Evolutionary conservation across 371 early-diverging fungal species (phyloP).

Genomic region (Umbelopsis sp.): DNA sequence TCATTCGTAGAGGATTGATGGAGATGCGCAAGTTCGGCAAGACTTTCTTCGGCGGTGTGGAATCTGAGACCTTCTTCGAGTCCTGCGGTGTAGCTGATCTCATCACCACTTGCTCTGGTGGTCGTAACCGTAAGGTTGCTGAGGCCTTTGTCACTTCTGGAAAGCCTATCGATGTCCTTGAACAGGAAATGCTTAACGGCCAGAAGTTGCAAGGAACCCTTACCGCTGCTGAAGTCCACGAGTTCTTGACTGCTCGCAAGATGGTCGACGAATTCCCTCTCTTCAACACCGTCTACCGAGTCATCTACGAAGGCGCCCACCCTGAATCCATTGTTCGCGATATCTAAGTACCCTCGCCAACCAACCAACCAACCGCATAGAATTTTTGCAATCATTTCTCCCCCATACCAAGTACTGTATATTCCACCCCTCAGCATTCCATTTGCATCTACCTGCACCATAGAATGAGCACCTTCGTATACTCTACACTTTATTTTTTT

Average conservation of each 20-base stretch:
- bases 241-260: conserved; percentile 70
- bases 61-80: conserved; percentile 92
- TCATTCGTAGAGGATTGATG: conserved; percentile 94
- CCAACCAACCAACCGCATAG: background rate
- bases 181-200: conserved; percentile 88
- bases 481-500: background rate
- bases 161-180: conserved; percentile 85
- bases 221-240: conserved; percentile 89
- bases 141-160: conserved; percentile 85
- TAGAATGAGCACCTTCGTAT: conserved; percentile 12
- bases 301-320: conserved; percentile 77
- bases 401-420: background rate
- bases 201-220: conserved; percentile 98
- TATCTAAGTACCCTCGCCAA: conserved; percentile 35
- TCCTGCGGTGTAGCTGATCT: conserved; percentile 92
- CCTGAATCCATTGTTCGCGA: conserved; percentile 60
- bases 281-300: conserved; percentile 86
- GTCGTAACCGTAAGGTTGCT: conserved; percentile 92
- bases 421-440: background rate
- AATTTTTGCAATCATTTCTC: background rate
- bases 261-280: conserved; percentile 78
- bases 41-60: conserved; percentile 73
- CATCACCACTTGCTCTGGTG: conserved; percentile 93
- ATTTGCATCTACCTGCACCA: conserved; percentile 8
- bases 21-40: conserved; percentile 96